Evolutionary conservation across 257 asterid genomes (phyloP), one percentile per base, ranked within the genome.

Genomic region (Ajuga chamaepitys): DNA sequence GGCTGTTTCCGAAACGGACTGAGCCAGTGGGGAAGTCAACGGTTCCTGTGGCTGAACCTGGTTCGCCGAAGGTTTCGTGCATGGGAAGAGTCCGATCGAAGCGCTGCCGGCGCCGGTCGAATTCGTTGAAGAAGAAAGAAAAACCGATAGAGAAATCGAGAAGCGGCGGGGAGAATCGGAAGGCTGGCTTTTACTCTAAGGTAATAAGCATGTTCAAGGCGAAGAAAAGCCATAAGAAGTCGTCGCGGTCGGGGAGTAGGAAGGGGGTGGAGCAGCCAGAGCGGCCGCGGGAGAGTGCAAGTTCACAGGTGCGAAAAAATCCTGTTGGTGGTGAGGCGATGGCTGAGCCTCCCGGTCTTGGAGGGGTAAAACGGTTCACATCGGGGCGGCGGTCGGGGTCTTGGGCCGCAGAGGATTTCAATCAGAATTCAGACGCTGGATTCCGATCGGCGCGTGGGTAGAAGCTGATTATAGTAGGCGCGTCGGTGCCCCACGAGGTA

Each of bases 21-120:
- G 78, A 67, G 11, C 73, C 95, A 0, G 68, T 53, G 1, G 82
- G 79, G 1, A 85, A 81, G 62, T 48, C 86, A 7, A 48, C 80
- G 12, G 77, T 46, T 16, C 56, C 76, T 0, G 53, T 61, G 21
- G 79, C 73, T 0, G 98, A 92, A 74, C 98, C 98, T 62, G 83
- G 91, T 1, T 92, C 98, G 0, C 98, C 98, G 10, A 87, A 87
- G 82, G 98, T 92, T 5, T 92, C 98, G 0, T 92, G 98, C 48
- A 89, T 89, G 74, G 98, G 98, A 41, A 81, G 95, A 72, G 97
- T 92, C 40, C 70, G 96, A 66, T 92, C 97, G 11, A 92, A 89
- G 82, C 89, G 86, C 16, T 42, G 87, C 26, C 81, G 98, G 34
- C 83, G 95, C 51, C 64, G 88, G 67, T 78, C 95, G 46, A 74